Conservation (phyloP, 192 early-diverging fungal genomes). For the Funneliformis mosseae region DNA sequence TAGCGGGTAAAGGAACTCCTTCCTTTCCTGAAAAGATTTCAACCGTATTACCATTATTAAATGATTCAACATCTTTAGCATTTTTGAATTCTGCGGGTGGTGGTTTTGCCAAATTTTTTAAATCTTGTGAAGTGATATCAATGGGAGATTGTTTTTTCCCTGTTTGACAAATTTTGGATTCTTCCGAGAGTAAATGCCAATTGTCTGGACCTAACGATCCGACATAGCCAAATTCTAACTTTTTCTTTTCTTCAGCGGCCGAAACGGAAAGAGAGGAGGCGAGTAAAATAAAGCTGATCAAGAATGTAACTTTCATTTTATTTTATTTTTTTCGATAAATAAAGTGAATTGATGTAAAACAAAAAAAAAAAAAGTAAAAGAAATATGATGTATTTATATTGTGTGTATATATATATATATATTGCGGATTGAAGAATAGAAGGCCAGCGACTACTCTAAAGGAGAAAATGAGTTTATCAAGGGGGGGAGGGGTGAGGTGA, state of each 20-base stretch:
- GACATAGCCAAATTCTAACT: neutral
- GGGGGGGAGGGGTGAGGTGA: no score
- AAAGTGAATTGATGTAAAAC: no score
- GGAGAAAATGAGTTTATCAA: no score
- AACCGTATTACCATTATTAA: conserved; percentile 51
- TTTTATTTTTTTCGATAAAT: no score
- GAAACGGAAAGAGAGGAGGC: neutral
- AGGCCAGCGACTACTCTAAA: no score
- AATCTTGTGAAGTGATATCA: conserved; percentile 38
- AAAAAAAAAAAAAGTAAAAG: no score
- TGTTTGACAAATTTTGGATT: conserved; percentile 24
- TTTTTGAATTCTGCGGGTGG: conserved; percentile 21
- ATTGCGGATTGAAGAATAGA: no score
- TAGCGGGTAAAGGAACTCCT: neutral
- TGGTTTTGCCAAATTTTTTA: conserved; percentile 5
- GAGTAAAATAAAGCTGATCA: neutral
- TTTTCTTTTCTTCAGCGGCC: neutral
- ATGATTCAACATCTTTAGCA: conserved; percentile 30
- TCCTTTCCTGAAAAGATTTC: conserved; percentile 35
- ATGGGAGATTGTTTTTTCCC: conserved; percentile 58
- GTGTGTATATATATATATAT: no score
- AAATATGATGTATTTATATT: no score
- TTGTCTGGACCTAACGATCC: neutral
- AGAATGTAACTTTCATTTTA: neutral
- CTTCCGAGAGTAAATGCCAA: neutral